Evolutionary conservation across 2,329 filamentous ascomycete genomes (phyloP).

Genomic region (Apiospora sp.): DNA sequence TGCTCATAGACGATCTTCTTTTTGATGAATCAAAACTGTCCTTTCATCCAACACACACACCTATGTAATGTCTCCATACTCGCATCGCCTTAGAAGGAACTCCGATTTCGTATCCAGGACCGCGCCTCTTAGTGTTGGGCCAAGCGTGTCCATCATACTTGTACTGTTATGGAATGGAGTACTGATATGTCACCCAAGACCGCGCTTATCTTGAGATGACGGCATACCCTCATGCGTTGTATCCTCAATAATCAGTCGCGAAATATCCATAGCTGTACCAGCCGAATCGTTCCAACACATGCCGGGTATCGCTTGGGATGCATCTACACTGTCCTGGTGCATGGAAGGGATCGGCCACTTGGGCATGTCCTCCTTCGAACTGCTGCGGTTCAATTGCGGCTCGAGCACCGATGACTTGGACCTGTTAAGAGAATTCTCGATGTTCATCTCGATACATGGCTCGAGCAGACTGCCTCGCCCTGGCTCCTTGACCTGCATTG

Average conservation of each 20-base stretch:
- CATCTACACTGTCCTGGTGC: slow-evolving; percentile 43
- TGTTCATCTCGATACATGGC: slow-evolving; percentile 58
- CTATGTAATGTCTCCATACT: neutral
- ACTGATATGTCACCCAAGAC: slow-evolving; percentile 36
- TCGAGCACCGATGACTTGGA: slow-evolving; percentile 49
- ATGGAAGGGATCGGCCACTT: slow-evolving; percentile 50
- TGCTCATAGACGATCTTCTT: neutral
- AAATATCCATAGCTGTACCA: slow-evolving; percentile 64
- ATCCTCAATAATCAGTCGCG: slow-evolving; percentile 66
- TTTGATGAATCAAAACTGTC: neutral
- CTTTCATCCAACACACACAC: neutral
- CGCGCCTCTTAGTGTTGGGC: neutral
- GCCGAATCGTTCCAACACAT: slow-evolving; percentile 56
- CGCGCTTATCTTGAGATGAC: slow-evolving; percentile 37
- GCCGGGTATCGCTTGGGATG: slow-evolving; percentile 44
- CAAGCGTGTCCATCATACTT: neutral
- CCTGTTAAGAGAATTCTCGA: slow-evolving; percentile 54
- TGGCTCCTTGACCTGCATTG: slow-evolving; percentile 54
- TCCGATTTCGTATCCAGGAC: neutral
- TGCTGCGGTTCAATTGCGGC: slow-evolving; percentile 49
- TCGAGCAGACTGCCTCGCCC: slow-evolving; percentile 55
- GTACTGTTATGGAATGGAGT: neutral
- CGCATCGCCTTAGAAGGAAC: neutral
- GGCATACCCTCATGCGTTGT: slow-evolving; percentile 39
- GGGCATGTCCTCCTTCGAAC: slow-evolving; percentile 57